Base-by-base conservation (phyloP, 1,284 basidiomycete species). In the Pseudozyma flocculosa region DNA sequence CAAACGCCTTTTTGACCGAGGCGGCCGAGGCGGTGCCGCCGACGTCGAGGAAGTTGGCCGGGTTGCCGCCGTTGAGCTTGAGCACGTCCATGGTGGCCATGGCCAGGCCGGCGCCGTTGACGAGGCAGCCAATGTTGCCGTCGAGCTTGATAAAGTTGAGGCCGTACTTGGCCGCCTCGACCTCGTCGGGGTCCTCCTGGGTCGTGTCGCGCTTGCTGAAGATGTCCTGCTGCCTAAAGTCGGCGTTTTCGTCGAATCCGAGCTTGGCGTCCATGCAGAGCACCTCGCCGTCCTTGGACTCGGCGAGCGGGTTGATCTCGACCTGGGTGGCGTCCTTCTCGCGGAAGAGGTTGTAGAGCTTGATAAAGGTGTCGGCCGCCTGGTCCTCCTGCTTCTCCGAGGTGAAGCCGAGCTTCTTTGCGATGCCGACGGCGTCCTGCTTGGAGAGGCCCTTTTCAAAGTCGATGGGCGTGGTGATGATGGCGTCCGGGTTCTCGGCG, bases 1-100 rank as follows among this genome's bases (percentile, higher is more conserved):
- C 92, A 75, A 99, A 99, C 3, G 95, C 95, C 81, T 94, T 96
- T 84, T 98, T 99, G 71, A 99, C 95, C 11, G 94, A 95, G 73
- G 95, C 90, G 32, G 95, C 92, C 8, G 93, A 97, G 41, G 95
- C 95, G 73, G 94, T 89, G 39, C 90, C 94, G 83, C 94, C 94
- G 51, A 97, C 93, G 73, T 98, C 94, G 61, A 98, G 84, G 85
- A 95, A 98, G 81, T 98, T 98, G 61, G 95, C 95, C 11, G 95
- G 95, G 75, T 92, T 88, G 39, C 73, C 73, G 14, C 72, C 72
- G 56, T 73, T 73, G 54, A 96, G 83, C 59, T 93, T 87, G 53
- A 99, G 84, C 32, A 98, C 94, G 78, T 99, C 95, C 93, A 99
- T 98, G 48, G 95, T 99, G 26, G 95, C 95, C 95, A 99, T 99